Base-by-base conservation (phyloP, 441 rosid species). In the Dalechampia spathulata region DNA sequence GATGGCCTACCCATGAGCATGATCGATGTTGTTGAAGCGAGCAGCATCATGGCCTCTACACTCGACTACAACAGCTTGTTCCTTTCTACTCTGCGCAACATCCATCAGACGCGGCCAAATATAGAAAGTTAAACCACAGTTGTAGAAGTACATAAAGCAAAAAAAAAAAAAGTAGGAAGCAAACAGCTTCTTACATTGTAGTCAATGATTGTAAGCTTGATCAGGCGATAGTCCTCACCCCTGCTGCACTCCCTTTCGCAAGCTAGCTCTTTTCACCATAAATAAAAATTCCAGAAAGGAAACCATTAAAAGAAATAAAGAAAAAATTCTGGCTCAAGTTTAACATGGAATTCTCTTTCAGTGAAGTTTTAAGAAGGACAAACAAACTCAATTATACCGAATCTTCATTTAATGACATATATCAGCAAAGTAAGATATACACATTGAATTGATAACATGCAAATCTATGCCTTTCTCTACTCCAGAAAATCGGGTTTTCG, bases 21-120 rank as follows among this genome's bases (percentile, higher is more conserved):
- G 90, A 49, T 85, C 87, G 1, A 85, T 68, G 63, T 68, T 83
- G 45, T 71, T 73, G 63, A 93, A 80, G 55, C 87, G 82, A 62
- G 97, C 96, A 72, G 92, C 92, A 78, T 89, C 97, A 56, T 87
- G 99, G 63, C 99, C 96, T 76, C 72, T 87, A 68, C 97, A 85
- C 72, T 86, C 97, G 61, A 93, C 96, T 9, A 93, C 74, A 45
- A 85, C 82, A 45, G 58, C 75, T 46, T 61, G 81, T 51, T 93
- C 97, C 74, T 83, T 82, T 73, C 77, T 78, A 52, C 73, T 80
- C 98, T 88, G 72, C 66, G 49, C 65, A 14, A 37, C 11, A 63
- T 51, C 46, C 47, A 49, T 55, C 43, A 56, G 46, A 52, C 25
- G 14, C 34, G 55, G 36, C 8, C 11, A 1, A 45, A 27, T 37